Base-by-base conservation (phyloP, 257 asterid species). In the Fraxinus excelsior region DNA sequence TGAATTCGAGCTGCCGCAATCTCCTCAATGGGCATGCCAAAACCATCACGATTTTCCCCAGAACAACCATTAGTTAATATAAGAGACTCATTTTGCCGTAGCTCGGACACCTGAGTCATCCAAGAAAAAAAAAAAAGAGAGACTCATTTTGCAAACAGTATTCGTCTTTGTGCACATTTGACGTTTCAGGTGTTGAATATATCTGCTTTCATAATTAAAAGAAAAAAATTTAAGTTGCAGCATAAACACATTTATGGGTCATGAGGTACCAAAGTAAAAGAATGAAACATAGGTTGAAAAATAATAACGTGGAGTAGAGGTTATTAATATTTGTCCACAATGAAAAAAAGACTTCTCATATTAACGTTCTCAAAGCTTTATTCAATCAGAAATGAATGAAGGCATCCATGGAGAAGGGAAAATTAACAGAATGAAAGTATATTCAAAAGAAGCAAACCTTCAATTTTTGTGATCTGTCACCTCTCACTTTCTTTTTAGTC, bases 1-100 rank as follows among this genome's bases (percentile, higher is more conserved):
- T 96, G 99, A 84, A 96, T 93, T 86, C 72, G 85, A 66, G 84
- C 86, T 72, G 99, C 99, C 71, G 97, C 99, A 70, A 82, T 81
- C 67, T 89, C 85, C 81, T 93, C 94, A 18, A 80, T 25, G 34
- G 89, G 78, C 76, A 81, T 81, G 79, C 70, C 81, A 60, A 12
- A 73, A 68, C 76, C 67, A 53, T 71, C 79, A 72, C 74, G 82
- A 78, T 80, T 83, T 73, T 72, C 78, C 46, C 28, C 71, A 35
- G 89, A 83, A 74, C 53, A 80, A 74, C 81, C 84, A 79, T 85
- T 83, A 31, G 67, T 72, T 35, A 35, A 42, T 67, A 69, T 76
- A 40, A 80, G 44, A 65, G 87, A 79, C 49, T 72, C 87, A 56
- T 74, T 82, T 75, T 78, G 84, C 29, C 31, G 31, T 28, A 28